Conservation (phyloP, 2,329 filamentous ascomycete genomes). For the Zarea fungicola region DNA sequence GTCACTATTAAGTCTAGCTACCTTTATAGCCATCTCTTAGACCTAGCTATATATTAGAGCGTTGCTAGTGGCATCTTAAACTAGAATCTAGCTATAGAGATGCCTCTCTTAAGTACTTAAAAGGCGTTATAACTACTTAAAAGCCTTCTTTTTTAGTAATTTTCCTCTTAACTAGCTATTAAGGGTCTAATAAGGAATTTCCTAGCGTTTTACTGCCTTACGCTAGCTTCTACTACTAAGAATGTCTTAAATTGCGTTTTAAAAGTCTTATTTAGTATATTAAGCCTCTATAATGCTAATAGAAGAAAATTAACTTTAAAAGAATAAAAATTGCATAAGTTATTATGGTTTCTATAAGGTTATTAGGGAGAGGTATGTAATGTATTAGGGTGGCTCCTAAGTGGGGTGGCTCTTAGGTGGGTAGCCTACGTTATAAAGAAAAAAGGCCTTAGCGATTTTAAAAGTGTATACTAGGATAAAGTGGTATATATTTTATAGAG, state of each 20-base stretch:
- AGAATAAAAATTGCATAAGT: no score
- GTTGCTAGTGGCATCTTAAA: no score
- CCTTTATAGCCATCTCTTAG: no score
- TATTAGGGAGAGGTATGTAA: not conserved
- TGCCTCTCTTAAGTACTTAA: not conserved
- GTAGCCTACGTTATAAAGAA: not conserved
- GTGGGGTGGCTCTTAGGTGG: no score
- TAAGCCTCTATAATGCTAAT: not conserved
- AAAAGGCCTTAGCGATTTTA: not conserved
- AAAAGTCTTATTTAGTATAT: not conserved
- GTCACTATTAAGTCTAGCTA: no score
- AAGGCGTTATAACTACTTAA: not conserved
- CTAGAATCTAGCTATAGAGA: not conserved
- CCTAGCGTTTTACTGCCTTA: not conserved
- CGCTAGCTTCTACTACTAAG: not conserved
- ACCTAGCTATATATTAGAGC: no score
- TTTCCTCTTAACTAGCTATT: not conserved
- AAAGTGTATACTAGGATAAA: no score
- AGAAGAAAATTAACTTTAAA: not conserved
- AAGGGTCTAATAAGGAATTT: not conserved
- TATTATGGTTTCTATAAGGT: not conserved
- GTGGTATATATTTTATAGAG: no score
- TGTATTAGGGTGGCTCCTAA: not conserved
- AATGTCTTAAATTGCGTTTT: not conserved
- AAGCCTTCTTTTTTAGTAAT: not conserved